Conservation (phyloP, 148 eudicot genomes). For the Rhododendron simsii region DNA sequence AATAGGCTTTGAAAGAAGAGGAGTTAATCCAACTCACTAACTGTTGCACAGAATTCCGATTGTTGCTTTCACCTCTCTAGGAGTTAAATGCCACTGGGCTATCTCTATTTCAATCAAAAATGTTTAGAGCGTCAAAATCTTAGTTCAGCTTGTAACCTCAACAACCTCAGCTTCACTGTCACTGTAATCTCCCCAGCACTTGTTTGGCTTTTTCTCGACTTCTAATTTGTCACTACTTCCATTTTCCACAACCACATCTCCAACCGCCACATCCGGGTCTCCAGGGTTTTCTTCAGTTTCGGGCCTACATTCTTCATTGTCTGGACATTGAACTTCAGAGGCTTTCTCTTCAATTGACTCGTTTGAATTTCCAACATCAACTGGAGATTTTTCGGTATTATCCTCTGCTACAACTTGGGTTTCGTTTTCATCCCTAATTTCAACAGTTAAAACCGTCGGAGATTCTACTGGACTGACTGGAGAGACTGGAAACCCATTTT, state of each 20-base stretch:
- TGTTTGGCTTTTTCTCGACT: conserved; percentile 39
- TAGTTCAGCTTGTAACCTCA: conserved; percentile 38
- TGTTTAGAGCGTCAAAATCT: neutral
- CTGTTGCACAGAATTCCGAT: neutral
- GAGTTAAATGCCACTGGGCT: neutral
- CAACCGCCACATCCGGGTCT: conserved; percentile 12
- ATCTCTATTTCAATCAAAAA: neutral
- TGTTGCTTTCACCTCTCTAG: neutral
- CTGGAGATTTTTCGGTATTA: conserved; percentile 7
- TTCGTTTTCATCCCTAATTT: conserved; percentile 27
- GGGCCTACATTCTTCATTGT: conserved; percentile 15
- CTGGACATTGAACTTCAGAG: conserved; percentile 19
- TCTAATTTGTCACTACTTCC: conserved; percentile 18
- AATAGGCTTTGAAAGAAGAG: neutral
- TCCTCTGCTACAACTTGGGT: conserved; percentile 20
- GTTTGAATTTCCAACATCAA: conserved; percentile 6
- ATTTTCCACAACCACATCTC: conserved; percentile 11
- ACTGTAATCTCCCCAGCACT: conserved; percentile 84
- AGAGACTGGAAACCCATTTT: conserved; percentile 28
- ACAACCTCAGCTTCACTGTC: conserved; percentile 56
- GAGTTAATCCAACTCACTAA: neutral
- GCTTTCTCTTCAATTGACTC: conserved; percentile 17
- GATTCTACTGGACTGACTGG: conserved; percentile 36
- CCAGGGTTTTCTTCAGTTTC: conserved; percentile 26
- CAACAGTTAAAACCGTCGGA: conserved; percentile 27